phyloP scores from a whole-genome alignment of 768 basidiomycete species.

The Tulasnella sp. region DNA sequence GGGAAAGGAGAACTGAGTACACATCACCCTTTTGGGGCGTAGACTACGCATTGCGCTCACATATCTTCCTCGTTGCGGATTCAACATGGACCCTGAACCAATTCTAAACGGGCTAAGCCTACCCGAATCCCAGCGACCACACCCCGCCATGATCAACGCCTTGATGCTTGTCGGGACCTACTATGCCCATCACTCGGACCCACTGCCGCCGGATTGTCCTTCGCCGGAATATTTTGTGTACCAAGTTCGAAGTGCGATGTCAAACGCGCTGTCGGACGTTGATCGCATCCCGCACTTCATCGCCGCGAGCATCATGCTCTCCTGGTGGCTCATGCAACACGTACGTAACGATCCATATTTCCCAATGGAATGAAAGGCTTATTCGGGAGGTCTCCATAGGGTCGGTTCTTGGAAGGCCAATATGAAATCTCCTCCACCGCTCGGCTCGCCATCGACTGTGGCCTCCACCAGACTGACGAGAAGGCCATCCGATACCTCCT shows the following conservation, averaged over 20 bases:
- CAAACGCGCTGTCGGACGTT: constrained; percentile 15
- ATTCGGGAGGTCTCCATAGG: neutral
- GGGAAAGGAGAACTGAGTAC: neutral
- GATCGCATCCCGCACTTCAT: constrained; percentile 23
- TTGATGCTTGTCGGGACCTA: constrained; percentile 30
- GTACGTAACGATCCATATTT: neutral
- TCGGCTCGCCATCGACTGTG: constrained; percentile 31
- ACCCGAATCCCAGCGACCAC: constrained; percentile 16
- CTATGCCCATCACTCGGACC: neutral
- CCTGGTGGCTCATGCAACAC: constrained; percentile 32
- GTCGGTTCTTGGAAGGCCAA: constrained; percentile 32
- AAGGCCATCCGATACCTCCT: constrained; percentile 14
- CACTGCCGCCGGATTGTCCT: constrained; percentile 28
- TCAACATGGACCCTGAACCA: constrained; percentile 21
- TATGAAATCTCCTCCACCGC: constrained; percentile 31
- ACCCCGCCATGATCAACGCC: constrained; percentile 22
- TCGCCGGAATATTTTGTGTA: constrained; percentile 28
- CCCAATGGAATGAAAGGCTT: neutral
- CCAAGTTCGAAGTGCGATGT: constrained; percentile 8
- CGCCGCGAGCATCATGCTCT: constrained; percentile 19
- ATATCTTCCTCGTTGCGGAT: constrained; percentile 28
- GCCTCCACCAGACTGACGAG: constrained; percentile 32
- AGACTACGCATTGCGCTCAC: constrained; percentile 21
- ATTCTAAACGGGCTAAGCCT: constrained; percentile 9
- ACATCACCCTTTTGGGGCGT: neutral